Base-by-base conservation (phyloP, 371 early-diverging fungal species). In the Chytridium lagenaria region DNA sequence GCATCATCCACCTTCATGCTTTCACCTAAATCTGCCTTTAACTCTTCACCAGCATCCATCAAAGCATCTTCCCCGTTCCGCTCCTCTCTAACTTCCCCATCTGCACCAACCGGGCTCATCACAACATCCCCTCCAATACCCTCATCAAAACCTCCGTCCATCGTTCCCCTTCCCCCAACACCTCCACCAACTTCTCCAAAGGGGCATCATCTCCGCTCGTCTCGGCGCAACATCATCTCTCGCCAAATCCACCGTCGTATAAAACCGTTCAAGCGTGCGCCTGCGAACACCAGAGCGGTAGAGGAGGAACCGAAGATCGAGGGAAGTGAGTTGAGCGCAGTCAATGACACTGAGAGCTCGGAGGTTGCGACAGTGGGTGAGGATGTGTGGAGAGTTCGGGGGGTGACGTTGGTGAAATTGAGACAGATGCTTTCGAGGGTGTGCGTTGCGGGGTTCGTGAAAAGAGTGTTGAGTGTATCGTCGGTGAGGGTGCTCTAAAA, bases 341-440 rank as follows among this genome's bases (percentile, higher is more conserved):
- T 69, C 26, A n/a, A 72, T 63, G 3, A 78, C 39, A 55, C 78
- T 78, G 1, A 81, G 5, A 1, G 67, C 33, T 36, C 68, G 63
- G 33, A 81, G 68, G 15, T 0, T 40, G 16, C 59, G 70, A 36
- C 69, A 61, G 2, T 52, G 39, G 5, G 7, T 38, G 1, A 72
- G 30, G 28, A 80, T 30, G 51, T 33, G 26, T 69, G 59, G 26
- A 80, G 51, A 3, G 70, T 73, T 15, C 26, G 16, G 16, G 59
- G 68, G n/a, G 74, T 72, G 23, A 77, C 75, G 7, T 23, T n/a
- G 30, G 77, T 40, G 40, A 72, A 70, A 40, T 81, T 81, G 36
- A 81, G 34, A 44, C 76, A 81, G 0, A 81, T 28, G 49, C 70
- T 70, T 61, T 49, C 39, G n/a, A 81, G 66, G 31, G 40, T 38